These are phyloP conservation scores for Gnomoniopsis sp. DNA, from an alignment of 2,329 filamentous ascomycete species.

Conservation along the genomic window DNA sequence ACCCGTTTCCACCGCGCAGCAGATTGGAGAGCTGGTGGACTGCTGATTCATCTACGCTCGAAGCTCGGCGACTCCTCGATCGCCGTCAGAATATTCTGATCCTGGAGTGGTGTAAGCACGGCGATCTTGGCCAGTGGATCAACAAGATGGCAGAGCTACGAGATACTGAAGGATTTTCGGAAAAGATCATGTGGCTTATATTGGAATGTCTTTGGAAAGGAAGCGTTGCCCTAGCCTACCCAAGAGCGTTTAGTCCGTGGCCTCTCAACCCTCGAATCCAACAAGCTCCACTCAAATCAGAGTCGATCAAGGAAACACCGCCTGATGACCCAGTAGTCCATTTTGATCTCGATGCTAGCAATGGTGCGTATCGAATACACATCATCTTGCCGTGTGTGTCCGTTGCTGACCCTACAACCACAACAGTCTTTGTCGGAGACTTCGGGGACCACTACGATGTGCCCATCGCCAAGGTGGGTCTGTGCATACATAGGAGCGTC, in stretches of 20 bases:
- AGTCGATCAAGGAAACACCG: background rate
- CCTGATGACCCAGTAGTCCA: background rate
- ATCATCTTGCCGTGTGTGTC: no score
- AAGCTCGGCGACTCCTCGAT: background rate
- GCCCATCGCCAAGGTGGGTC: background rate
- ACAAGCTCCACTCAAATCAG: background rate
- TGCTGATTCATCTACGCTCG: no score
- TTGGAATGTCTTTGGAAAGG: conserved; percentile 7
- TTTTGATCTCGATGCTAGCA: conserved; percentile 1
- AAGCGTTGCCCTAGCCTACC: background rate
- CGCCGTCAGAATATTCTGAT: background rate
- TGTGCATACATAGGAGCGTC: background rate
- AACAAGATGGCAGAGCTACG: background rate
- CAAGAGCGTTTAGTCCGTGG: background rate
- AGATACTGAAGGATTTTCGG: background rate
- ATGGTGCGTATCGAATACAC: no score
- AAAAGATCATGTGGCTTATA: background rate
- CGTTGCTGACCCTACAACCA: background rate
- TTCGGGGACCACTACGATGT: background rate
- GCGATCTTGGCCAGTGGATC: conserved; percentile 4
- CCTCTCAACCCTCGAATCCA: background rate
- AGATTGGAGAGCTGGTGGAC: no score
- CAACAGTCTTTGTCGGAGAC: background rate
- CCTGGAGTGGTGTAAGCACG: background rate
- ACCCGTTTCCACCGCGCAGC: no score